Percentiles rank a stretch among this genome's conserved stretches.
Evolutionary conservation across 2,329 filamentous ascomycete species (phyloP).

Genomic region (Xylariales sp.): DNA sequence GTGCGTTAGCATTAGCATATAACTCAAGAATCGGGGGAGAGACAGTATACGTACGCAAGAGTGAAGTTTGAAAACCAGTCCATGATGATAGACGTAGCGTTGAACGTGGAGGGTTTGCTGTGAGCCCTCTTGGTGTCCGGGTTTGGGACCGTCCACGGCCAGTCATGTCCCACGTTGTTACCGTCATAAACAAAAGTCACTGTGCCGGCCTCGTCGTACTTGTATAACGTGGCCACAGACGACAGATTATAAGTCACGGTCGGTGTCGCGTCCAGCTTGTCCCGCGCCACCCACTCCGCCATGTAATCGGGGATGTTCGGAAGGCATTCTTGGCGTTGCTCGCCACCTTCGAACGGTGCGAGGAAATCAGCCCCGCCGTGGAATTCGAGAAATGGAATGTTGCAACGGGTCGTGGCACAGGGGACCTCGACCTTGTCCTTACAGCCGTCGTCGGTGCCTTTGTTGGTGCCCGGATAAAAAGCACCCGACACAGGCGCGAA

Average conservation of each 20-base stretch:
- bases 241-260: constrained; percentile 1
- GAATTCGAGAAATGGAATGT: constrained; percentile 36
- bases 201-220: constrained; percentile 3
- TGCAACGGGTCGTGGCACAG: constrained; percentile 23
- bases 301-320: constrained; percentile 19
- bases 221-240: not conserved
- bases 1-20: not conserved
- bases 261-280: constrained; percentile 1
- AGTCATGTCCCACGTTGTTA: constrained; percentile 6
- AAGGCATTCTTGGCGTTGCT: constrained; percentile 13
- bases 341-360: constrained; percentile 34
- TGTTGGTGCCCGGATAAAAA: constrained; percentile 32
- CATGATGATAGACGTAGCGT: constrained; percentile 3
- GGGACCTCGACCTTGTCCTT: constrained; percentile 1
- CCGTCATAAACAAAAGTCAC: constrained; percentile 7
- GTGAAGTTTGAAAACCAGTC: constrained; percentile 5
- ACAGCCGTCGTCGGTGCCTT: constrained; percentile 10
- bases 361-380: constrained; percentile 36
- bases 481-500: constrained; percentile 45
- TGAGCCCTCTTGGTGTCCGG: constrained; percentile 1
- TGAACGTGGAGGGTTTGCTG: constrained; percentile 2
- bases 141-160: constrained; percentile 7
- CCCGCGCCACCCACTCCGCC: constrained; percentile 16
- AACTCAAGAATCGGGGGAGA: not conserved
- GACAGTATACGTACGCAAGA: not conserved